Percentiles rank a stretch among this genome's conserved stretches.
These are phyloP conservation scores for Brettanomyces custersianus DNA, from an alignment of 805 yeast species.

Conservation along the genomic window DNA sequence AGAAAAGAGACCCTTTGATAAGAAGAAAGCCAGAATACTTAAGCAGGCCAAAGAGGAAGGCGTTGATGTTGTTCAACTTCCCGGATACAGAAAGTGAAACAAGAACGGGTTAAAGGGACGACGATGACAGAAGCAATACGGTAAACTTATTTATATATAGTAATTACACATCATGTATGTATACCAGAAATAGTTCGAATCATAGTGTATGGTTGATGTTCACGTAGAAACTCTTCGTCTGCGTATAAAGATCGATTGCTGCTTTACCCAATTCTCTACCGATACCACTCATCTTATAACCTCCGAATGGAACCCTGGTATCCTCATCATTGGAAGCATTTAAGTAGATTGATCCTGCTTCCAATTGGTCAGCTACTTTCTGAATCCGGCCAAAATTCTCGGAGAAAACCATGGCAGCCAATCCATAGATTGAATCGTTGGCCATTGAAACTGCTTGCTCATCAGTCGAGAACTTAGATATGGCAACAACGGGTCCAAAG, in stretches of 20 bases:
- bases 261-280: constrained; percentile 77
- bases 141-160: neutral
- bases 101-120: neutral
- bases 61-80: constrained; percentile 28
- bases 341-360: constrained; percentile 64
- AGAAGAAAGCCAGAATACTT: constrained; percentile 58
- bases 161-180: neutral
- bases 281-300: constrained; percentile 68
- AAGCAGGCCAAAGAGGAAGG: constrained; percentile 66
- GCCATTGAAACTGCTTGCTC: constrained; percentile 64
- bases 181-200: neutral
- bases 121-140: neutral
- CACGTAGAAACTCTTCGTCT: constrained; percentile 59
- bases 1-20: constrained; percentile 76
- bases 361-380: constrained; percentile 32
- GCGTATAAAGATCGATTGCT: constrained; percentile 64
- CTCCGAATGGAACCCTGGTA: constrained; percentile 68
- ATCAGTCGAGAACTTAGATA: constrained; percentile 55
- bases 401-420: constrained; percentile 78
- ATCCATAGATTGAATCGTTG: constrained; percentile 67
- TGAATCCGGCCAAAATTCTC: constrained; percentile 59
- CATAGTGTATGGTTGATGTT: constrained; percentile 33
- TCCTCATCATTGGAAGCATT: constrained; percentile 63
- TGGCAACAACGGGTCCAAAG: constrained; percentile 77
- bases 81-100: constrained; percentile 17